A percentile compares a stretch with the other conserved stretches of the same genome.
phyloP scores from a whole-genome alignment of 2,329 filamentous ascomycete genomes.

The Aureobasidium sp. region DNA sequence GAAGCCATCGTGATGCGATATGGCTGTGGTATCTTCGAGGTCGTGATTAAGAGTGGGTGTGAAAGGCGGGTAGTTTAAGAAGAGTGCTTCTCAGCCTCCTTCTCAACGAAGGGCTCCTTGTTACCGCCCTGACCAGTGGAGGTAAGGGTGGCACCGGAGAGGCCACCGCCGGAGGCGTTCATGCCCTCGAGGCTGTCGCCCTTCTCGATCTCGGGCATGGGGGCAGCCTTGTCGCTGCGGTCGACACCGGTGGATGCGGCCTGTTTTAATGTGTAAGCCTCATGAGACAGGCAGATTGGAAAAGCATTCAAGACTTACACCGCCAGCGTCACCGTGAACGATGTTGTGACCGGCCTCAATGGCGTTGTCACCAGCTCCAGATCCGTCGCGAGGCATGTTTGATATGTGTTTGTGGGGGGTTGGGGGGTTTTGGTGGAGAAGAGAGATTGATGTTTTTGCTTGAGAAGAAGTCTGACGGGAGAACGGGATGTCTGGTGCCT shows the following conservation, averaged over 20 bases:
- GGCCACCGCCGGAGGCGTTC: slow-evolving; percentile 28
- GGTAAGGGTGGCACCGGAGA: slow-evolving; percentile 62
- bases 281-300: background rate
- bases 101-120: slow-evolving; percentile 73
- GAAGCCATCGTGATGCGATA: background rate
- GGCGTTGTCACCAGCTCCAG: slow-evolving; percentile 33
- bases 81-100: slow-evolving; percentile 57
- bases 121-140: slow-evolving; percentile 60
- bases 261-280: background rate
- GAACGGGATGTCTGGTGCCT: background rate
- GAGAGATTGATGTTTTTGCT: background rate
- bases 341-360: slow-evolving; percentile 30
- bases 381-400: slow-evolving; percentile 34
- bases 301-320: slow-evolving; percentile 21
- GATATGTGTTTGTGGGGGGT: slow-evolving; percentile 10
- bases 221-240: slow-evolving; percentile 32
- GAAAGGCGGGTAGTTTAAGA: background rate
- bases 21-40: background rate
- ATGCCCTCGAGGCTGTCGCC: slow-evolving; percentile 29
- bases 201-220: slow-evolving; percentile 30
- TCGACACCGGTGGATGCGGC: slow-evolving; percentile 23
- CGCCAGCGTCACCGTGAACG: slow-evolving; percentile 29
- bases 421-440: background rate
- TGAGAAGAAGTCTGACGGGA: background rate
- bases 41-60: background rate